These are phyloP conservation scores for Yamadazyma ubonensis DNA, from an alignment of 805 yeast genomes.

Conservation along the genomic window DNA sequence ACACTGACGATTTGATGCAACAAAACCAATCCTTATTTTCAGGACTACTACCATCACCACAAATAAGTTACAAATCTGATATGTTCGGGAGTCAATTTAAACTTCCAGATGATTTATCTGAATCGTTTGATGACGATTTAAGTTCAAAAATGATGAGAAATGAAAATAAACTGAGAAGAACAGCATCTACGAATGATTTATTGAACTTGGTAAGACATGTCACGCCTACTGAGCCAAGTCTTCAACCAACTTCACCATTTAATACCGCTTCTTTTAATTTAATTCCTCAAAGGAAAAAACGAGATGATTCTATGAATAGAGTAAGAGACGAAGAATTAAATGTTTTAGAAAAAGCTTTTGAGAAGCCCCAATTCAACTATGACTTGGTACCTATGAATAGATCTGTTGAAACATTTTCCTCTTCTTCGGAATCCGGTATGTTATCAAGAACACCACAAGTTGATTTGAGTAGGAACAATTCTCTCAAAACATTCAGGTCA, in stretches of 20 bases:
- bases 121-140: constrained; percentile 7
- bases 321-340: constrained; percentile 12
- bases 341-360: constrained; percentile 11
- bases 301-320: constrained; percentile 3
- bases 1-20: constrained; percentile 30
- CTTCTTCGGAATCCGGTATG: constrained; percentile 20
- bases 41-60: constrained; percentile 40
- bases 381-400: constrained; percentile 31
- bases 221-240: constrained; percentile 8
- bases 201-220: constrained; percentile 12
- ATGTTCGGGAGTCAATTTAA: constrained; percentile 24
- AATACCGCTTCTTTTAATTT: not conserved
- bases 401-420: constrained; percentile 31
- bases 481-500: constrained; percentile 11
- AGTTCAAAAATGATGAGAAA: constrained; percentile 6
- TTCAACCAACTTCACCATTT: not conserved
- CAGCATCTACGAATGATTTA: constrained; percentile 18
- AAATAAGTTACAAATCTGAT: constrained; percentile 31
- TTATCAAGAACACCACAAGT: constrained; percentile 14
- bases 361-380: constrained; percentile 14
- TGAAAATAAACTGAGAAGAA: constrained; percentile 16
- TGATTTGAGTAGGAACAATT: constrained; percentile 14
- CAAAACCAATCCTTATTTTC: constrained; percentile 32
- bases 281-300: not conserved
- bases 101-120: constrained; percentile 9